Evolutionary conservation across 2,329 filamentous ascomycete genomes (phyloP), one percentile per base, ranked within the genome.

Genomic region (Albifimbria verrucaria): DNA sequence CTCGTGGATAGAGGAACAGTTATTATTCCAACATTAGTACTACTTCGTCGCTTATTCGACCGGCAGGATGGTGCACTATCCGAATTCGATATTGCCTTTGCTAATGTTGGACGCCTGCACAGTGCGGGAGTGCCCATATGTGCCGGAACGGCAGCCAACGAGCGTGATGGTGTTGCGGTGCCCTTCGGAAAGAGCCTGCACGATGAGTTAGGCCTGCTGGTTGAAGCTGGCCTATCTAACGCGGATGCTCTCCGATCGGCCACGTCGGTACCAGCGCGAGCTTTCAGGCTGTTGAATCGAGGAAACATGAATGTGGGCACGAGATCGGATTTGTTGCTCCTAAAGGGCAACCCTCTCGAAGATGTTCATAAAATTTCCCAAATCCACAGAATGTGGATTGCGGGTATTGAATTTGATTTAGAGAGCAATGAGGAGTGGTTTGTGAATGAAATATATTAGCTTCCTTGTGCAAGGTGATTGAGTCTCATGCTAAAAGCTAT

Each of bases 131-230:
- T 68, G 20, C 55, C 58, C 5, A 64, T 71, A 24, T 55, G 65
- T 17, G 64, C 64, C 7, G 68, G 68, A 4, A 68, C 68, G n/a
- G 65, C 66, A 18, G 57, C 67, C n/a, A 62, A 60, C 48, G 32
- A 53, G 52, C 48, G 44, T 1, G 10, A 22, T 3, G 7, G 25
- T 15, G 50, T 60, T 3, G 42, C 57, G 5, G 48, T 61, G 2
- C 51, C 57, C 5, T 57, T 62, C 26, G 61, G 61, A 20, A 24
- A 51, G 47, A 56, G 51, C 15, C 44, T 64, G n/a, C 62, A 63
- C 51, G 52, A 58, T 18, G 62, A 65, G 52, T 46, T 66, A 50
- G 47, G 51, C 20, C 52, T 64, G 9, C 53, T 65, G 4, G 57
- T 60, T 3, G 54, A 56, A 17, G 54, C 59, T 2, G 60, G 61